phyloP scores from a whole-genome alignment of 257 asterid genomes.

The Dorcoceras hygrometricum region DNA sequence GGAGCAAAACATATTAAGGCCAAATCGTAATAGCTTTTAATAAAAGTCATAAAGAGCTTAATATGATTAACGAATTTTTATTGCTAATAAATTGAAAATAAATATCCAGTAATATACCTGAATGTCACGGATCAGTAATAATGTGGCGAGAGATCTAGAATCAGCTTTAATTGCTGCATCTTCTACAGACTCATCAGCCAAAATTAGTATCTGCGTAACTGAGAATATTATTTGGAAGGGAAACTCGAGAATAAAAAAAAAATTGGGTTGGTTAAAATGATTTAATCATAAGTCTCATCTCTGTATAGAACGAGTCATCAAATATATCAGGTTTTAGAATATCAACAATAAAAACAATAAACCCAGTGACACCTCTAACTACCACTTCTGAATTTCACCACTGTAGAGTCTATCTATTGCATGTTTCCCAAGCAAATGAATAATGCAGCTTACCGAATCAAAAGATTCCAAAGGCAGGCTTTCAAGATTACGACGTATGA shows the following conservation, averaged over 20 bases:
- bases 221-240: slow-evolving; percentile 13
- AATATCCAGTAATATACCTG: slow-evolving; percentile 47
- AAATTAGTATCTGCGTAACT: slow-evolving; percentile 62
- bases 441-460: slow-evolving; percentile 68
- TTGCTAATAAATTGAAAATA: slow-evolving; percentile 10
- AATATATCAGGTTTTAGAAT: neutral
- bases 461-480: slow-evolving; percentile 89
- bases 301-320: neutral
- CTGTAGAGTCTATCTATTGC: slow-evolving; percentile 8
- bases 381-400: slow-evolving; percentile 2
- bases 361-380: slow-evolving; percentile 12
- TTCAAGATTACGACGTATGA: slow-evolving; percentile 79
- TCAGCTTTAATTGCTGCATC: slow-evolving; percentile 93
- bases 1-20: neutral
- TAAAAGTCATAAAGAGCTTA: neutral
- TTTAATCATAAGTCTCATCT: neutral
- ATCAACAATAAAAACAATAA: neutral
- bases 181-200: slow-evolving; percentile 92
- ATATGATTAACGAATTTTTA: neutral
- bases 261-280: slow-evolving; percentile 12
- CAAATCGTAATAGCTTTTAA: neutral
- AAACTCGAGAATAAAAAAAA: slow-evolving; percentile 16
- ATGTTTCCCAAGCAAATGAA: slow-evolving; percentile 8
- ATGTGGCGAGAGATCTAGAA: slow-evolving; percentile 91
- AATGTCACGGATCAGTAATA: slow-evolving; percentile 83